Conservation (phyloP, 371 early-diverging fungal species). For the Basidiobolus meristosporus region DNA sequence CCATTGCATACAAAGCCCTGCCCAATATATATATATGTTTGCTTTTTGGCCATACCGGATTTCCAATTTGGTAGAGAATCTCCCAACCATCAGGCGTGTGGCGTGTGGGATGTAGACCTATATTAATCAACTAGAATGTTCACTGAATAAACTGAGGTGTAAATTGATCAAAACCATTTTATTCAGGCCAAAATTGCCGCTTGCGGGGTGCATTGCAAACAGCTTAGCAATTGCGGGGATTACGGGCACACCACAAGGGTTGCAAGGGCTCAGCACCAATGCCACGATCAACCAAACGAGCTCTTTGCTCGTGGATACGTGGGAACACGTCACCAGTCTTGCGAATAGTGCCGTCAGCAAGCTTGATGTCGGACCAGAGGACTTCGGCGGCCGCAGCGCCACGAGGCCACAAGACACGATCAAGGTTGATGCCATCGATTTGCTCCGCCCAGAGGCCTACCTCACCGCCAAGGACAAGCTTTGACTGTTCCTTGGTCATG, state of each 20-base stretch:
- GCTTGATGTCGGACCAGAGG: constrained; percentile 50
- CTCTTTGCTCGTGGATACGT: constrained; percentile 54
- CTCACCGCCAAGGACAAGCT: constrained; percentile 33
- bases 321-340: constrained; percentile 34
- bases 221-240: too few species aligned
- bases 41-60: too few species aligned
- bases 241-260: constrained; percentile 55
- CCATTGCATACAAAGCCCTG: too few species aligned
- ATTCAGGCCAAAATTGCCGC: too few species aligned
- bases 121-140: too few species aligned
- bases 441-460: constrained; percentile 61
- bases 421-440: constrained; percentile 32
- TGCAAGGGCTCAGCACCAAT: constrained; percentile 39
- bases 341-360: constrained; percentile 24
- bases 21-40: too few species aligned
- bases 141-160: too few species aligned
- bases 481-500: constrained; percentile 5
- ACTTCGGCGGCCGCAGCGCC: constrained; percentile 48
- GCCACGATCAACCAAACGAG: constrained; percentile 44
- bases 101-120: too few species aligned
- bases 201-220: too few species aligned
- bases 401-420: constrained; percentile 50
- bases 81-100: too few species aligned
- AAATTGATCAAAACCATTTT: too few species aligned
- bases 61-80: too few species aligned